Conservation (phyloP, 202 grass and related monocot species). For the Eragrostis tef region DNA sequence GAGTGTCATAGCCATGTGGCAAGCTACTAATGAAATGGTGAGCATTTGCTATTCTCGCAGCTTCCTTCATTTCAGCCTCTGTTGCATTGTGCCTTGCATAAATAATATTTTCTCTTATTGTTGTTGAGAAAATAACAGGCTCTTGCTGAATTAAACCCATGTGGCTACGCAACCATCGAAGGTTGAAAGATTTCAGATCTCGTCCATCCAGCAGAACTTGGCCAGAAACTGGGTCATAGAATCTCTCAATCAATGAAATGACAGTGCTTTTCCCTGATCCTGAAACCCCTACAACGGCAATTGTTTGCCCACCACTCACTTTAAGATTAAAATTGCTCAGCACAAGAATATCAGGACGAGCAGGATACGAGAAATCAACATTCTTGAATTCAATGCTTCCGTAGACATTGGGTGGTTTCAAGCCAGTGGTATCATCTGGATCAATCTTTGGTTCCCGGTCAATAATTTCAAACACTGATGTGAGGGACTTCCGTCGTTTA, state of each 20-base stretch:
- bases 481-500: conserved; percentile 73
- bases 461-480: conserved; percentile 89
- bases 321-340: conserved; percentile 91
- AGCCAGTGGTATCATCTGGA: conserved; percentile 80
- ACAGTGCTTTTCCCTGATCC: conserved; percentile 96
- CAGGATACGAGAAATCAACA: conserved; percentile 86
- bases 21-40: conserved; percentile 97
- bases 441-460: conserved; percentile 89
- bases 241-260: conserved; percentile 90
- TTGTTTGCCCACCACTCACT: conserved; percentile 86
- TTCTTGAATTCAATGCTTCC: conserved; percentile 90
- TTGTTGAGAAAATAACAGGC: conserved; percentile 97
- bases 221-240: conserved; percentile 81
- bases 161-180: conserved; percentile 93
- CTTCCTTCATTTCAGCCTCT: conserved; percentile 94
- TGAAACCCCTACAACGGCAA: conserved; percentile 89
- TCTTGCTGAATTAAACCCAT: conserved; percentile 95
- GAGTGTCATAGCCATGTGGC: conserved; percentile 93
- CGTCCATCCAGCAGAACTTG: conserved; percentile 89
- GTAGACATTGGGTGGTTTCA: conserved; percentile 90
- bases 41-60: conserved; percentile 87
- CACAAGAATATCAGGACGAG: conserved; percentile 72
- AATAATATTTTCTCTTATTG: conserved; percentile 96
- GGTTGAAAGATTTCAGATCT: conserved; percentile 89
- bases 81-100: conserved; percentile 93